Evolutionary conservation across 805 yeast genomes (phyloP).

Genomic region (Candida bentonensis): DNA sequence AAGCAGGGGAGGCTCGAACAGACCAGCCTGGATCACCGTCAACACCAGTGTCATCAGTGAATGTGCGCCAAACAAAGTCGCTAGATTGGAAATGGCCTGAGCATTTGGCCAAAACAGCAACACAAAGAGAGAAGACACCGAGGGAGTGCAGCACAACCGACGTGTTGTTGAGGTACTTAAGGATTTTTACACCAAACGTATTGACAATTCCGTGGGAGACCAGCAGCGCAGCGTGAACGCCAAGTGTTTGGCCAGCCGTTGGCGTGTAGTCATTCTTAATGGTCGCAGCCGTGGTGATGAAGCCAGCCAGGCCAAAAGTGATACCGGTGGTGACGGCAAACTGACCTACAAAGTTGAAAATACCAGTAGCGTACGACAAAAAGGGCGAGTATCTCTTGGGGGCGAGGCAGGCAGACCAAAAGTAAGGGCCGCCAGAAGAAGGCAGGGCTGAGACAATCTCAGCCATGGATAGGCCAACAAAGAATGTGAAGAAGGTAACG

Average conservation of each 20-base stretch:
- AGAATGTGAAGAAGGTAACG: slow-evolving; percentile 35
- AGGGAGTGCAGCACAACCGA: background rate
- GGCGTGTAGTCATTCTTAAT: slow-evolving; percentile 9
- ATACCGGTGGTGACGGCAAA: slow-evolving; percentile 12
- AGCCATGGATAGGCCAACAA: slow-evolving; percentile 48
- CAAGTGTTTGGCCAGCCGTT: slow-evolving; percentile 9
- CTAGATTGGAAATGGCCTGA: slow-evolving; percentile 6
- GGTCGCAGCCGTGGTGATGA: slow-evolving; percentile 9
- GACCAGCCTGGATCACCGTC: slow-evolving; percentile 9
- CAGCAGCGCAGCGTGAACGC: slow-evolving; percentile 1
- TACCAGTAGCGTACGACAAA: slow-evolving; percentile 15
- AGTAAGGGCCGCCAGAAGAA: slow-evolving; percentile 13
- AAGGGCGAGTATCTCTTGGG: slow-evolving; percentile 13
- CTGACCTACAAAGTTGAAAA: slow-evolving; percentile 15
- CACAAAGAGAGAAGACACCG: background rate
- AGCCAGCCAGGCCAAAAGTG: slow-evolving; percentile 9
- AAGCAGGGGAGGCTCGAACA: slow-evolving; percentile 11
- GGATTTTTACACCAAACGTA: background rate
- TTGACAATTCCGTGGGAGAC: background rate
- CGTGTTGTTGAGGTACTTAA: background rate
- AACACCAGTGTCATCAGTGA: slow-evolving; percentile 7
- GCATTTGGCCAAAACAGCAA: slow-evolving; percentile 2
- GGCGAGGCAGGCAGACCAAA: slow-evolving; percentile 13
- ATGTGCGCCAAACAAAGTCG: slow-evolving; percentile 9
- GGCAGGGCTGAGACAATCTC: slow-evolving; percentile 40